Evolutionary conservation across 2,329 filamentous ascomycete species (phyloP).

Genomic region (Colletotrichum australisinense): DNA sequence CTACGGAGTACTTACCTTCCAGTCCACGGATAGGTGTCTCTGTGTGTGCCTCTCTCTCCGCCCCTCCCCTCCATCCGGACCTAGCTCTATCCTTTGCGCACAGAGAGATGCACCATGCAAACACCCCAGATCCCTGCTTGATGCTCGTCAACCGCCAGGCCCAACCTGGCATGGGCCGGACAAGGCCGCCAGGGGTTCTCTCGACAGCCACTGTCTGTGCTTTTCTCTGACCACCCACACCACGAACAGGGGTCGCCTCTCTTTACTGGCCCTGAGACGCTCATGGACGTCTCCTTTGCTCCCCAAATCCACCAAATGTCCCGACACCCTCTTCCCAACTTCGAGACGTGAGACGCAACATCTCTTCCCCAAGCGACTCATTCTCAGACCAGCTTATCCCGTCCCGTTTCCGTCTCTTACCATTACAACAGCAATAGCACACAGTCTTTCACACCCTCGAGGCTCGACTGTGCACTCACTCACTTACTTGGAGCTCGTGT

Average conservation of each 20-base stretch:
- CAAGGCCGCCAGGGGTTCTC: slow-evolving; percentile 29
- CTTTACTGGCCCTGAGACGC: slow-evolving; percentile 25
- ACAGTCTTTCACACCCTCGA: no score
- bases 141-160: slow-evolving; percentile 34
- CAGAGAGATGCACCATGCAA: slow-evolving; percentile 5
- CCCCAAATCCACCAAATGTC: slow-evolving; percentile 27
- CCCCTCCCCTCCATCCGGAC: background rate
- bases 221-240: slow-evolving; percentile 34
- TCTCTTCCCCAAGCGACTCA: slow-evolving; percentile 27
- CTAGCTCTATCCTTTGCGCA: slow-evolving; percentile 5
- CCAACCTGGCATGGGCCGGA: slow-evolving; percentile 30
- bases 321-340: slow-evolving; percentile 34
- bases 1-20: background rate
- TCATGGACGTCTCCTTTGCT: slow-evolving; percentile 9
- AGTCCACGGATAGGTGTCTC: background rate
- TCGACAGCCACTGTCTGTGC: slow-evolving; percentile 36
- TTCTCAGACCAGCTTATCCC: slow-evolving; percentile 33
- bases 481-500: slow-evolving; percentile 5
- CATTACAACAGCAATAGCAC: background rate
- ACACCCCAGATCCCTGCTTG: slow-evolving; percentile 23
- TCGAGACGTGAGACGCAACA: slow-evolving; percentile 35
- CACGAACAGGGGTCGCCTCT: slow-evolving; percentile 22
- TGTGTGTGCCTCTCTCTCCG: background rate
- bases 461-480: background rate
- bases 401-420: slow-evolving; percentile 25